Base-by-base conservation (phyloP, 2,329 filamentous ascomycete genomes). In the Fusarium sp. region DNA sequence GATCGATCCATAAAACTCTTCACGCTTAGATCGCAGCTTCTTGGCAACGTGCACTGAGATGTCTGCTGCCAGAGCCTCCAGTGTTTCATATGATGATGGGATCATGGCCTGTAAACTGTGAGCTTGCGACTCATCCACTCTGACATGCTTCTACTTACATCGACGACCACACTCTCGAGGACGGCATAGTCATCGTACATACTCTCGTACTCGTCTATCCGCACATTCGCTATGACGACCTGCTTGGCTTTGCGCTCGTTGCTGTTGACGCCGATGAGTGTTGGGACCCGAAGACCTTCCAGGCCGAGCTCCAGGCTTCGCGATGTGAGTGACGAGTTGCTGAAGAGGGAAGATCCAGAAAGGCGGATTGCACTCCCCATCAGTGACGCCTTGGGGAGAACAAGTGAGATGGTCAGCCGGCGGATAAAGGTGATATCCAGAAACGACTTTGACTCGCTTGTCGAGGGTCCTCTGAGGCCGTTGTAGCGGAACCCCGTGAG, bases 181-280 rank as follows among this genome's bases (percentile, higher is more conserved):
- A 81, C 77, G 6, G 79, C 77, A 75, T 89, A 87, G 16, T 81
- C 78, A 75, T 93, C 87, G 18, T 78, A 77, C 10, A 71, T 68
- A 9, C 76, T 76, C 38, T 80, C 75, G 49, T 85, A 82, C 55
- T 80, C 79, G 60, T 92, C 89, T 54, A 93, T 80, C 76, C 87
- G 86, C 10, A 92, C 76, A 61, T 86, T 89, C 9, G 87, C 84
- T 14, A 90, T 79, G 1, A 93, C 84, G 56, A 90, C 84, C 79
- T 93, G 91, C 78, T 88, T 91, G 4, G 83, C 85, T 34, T 79
- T 69, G 67, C 91, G 82, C 83, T 94, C 91, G 73, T 93, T 91
- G 20, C 81, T 77, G 73, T 94, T 93, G 27, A 94, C 86, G 1
- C 91, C 91, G 50, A 94, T 87, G 54, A 94, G 77, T 31, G 87